phyloP scores from a whole-genome alignment of 2,329 filamentous ascomycete genomes.

The Aspergillus pseudoviridinutans region DNA sequence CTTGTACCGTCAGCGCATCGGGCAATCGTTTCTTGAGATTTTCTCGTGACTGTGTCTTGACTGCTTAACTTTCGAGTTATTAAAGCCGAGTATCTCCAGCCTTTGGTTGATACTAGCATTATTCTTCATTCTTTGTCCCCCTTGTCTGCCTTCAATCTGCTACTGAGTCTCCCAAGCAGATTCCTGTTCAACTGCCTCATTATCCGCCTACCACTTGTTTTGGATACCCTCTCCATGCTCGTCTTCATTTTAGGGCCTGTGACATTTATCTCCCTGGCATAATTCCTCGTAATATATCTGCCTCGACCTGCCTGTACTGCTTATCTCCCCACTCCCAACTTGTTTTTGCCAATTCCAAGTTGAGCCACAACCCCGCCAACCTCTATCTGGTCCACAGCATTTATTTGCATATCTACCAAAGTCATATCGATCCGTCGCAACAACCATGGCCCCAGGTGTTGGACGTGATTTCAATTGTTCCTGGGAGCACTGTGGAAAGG shows the following conservation, averaged over 20 bases:
- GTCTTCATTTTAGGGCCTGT: neutral
- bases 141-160: neutral
- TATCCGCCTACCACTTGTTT: neutral
- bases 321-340: neutral
- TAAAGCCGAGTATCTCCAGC: neutral
- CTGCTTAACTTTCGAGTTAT: neutral
- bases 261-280: neutral
- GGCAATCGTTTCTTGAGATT: neutral
- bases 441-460: constrained; percentile 37
- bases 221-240: neutral
- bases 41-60: neutral
- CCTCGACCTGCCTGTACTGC: neutral
- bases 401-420: neutral
- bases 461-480: constrained; percentile 43
- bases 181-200: neutral
- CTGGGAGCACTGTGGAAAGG: constrained; percentile 43
- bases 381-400: constrained; percentile 4
- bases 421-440: neutral
- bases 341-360: neutral
- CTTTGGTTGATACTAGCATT: neutral
- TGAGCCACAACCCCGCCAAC: neutral
- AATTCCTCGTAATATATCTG: neutral
- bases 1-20: neutral
- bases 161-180: neutral
- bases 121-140: neutral